These are phyloP conservation scores for Aquilaria sinensis DNA, from an alignment of 345 rosid genomes.

Conservation along the genomic window DNA sequence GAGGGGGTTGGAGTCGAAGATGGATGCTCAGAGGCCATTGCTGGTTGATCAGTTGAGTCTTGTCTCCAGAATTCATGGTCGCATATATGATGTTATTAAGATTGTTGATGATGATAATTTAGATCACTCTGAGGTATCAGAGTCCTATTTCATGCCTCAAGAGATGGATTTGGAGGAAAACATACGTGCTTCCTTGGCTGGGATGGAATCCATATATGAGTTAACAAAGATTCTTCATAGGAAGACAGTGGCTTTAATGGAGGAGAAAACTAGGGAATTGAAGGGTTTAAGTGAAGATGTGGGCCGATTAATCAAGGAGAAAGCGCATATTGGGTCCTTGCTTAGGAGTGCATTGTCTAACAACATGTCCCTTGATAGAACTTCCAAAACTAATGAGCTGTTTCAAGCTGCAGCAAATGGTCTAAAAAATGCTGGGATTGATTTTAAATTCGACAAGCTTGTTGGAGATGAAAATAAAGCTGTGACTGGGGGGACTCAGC, in stretches of 20 bases:
- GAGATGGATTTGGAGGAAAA: constrained; percentile 82
- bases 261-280: constrained; percentile 56
- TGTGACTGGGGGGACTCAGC: constrained; percentile 38
- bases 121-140: constrained; percentile 70
- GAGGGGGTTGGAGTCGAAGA: constrained; percentile 49
- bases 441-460: constrained; percentile 49
- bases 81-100: constrained; percentile 50
- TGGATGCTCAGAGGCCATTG: constrained; percentile 67
- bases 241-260: constrained; percentile 56
- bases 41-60: constrained; percentile 78
- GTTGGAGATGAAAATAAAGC: constrained; percentile 31
- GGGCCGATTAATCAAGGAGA: constrained; percentile 66
- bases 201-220: constrained; percentile 82
- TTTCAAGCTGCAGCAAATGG: constrained; percentile 89
- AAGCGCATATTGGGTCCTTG: constrained; percentile 80
- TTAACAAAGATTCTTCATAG: constrained; percentile 51
- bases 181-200: constrained; percentile 82
- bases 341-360: constrained; percentile 85
- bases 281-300: constrained; percentile 70
- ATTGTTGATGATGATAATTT: constrained; percentile 50
- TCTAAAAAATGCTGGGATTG: constrained; percentile 67
- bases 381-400: constrained; percentile 57
- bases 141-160: constrained; percentile 80
- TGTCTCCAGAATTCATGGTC: constrained; percentile 73
- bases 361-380: constrained; percentile 45